Evolutionary conservation across 352 stramenopile genomes (phyloP), one percentile per base, ranked within the genome.

Genomic region (Globisporangium splendens): DNA sequence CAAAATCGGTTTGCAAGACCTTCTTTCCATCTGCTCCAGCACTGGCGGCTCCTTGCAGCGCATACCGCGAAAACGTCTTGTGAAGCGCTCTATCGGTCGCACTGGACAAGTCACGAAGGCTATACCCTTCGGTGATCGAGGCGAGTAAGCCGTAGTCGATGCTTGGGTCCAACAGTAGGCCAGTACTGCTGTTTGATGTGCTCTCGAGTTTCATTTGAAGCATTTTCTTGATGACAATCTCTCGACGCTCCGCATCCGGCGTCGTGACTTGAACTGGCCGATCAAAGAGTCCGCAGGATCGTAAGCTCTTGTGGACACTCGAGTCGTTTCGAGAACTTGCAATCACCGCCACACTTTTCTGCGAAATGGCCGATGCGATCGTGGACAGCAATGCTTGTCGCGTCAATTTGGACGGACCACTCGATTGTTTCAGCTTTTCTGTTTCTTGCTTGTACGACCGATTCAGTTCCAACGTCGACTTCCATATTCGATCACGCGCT

Each of bases 41-140:
- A 18, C 12, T 13, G 2, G 20, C 38, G n/a, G 31, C 56, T 46
- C 35, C 35, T n/a, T 33, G 17, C 13, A 50, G 54, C 14, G 78
- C 60, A 11, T 66, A 59, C 0, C 78, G 79, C 31, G 83, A 76
- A 41, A 89, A 74, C 54, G 71, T 75, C 41, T 86, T 78, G 61
- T 94, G 85, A 20, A 92, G 63, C 4, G 83, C 59, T 20, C 85
- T 73, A 50, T 92, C 81, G 0, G 79, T 83, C 3, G 82, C 80
- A 38, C 78, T 85, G 8, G 72, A 79, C 38, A 94, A 66, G 65
- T 94, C 85, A 21, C 85, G 85, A n/a, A 91, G 61, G 58, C 81
- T 94, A 59, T 87, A 94, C 10, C 83, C 85, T 57, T 92, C 85
- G 0, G 85, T 94, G 51, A 86, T 55, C 2, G 80, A 88, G 5